These are phyloP conservation scores for Tetrapisispora namnaoensis DNA, from an alignment of 805 yeast genomes.

Conservation along the genomic window DNA sequence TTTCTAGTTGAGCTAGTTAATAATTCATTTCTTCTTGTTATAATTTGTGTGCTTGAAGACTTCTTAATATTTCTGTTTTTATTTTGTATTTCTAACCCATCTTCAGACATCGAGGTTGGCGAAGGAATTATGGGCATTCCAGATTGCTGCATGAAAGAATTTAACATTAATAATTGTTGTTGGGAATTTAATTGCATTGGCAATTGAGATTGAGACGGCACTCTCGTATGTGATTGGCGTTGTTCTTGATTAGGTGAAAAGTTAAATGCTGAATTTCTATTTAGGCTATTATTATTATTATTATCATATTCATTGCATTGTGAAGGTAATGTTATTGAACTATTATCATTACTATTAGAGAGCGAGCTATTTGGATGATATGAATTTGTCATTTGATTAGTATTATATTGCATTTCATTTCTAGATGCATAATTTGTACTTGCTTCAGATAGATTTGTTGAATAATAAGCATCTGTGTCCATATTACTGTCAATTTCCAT, in stretches of 20 bases:
- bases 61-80: background rate
- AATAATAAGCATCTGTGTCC: conserved; percentile 4
- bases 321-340: background rate
- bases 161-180: conserved; percentile 1
- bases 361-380: background rate
- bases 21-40: background rate
- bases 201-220: background rate
- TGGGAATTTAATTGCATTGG: background rate
- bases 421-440: conserved; percentile 1
- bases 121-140: conserved; percentile 34
- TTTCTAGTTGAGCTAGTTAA: background rate
- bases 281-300: too few relatives aligned
- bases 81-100: conserved; percentile 41
- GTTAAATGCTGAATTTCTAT: background rate
- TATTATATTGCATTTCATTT: conserved; percentile 1
- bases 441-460: conserved; percentile 3
- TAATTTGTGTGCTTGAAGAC: background rate
- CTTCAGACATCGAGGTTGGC: conserved; percentile 54
- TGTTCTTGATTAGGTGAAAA: background rate
- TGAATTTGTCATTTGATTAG: background rate
- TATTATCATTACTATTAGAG: background rate
- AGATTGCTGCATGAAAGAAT: conserved; percentile 2
- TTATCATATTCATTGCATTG: background rate
- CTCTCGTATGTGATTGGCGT: background rate
- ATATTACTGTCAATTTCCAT: background rate